Evolutionary conservation across 306 rosid species (phyloP), one percentile per base, ranked within the genome.

Genomic region (Spatholobus suberectus): DNA sequence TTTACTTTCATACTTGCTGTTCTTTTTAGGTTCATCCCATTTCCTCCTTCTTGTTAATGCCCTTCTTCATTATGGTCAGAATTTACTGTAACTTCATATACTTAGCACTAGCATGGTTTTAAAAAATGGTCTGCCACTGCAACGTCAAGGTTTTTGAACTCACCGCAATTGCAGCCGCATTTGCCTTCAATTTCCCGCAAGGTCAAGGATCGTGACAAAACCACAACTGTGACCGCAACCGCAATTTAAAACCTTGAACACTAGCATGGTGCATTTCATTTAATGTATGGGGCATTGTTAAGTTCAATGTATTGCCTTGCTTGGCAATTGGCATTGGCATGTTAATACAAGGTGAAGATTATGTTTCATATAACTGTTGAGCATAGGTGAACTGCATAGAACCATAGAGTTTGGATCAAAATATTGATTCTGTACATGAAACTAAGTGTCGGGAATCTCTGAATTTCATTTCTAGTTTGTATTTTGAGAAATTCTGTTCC

Each of bases 1-100:
- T 90, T 91, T 74, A 90, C 97, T 46, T 92, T 87, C 90, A 9
- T 92, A 17, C 90, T 91, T 29, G 97, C 95, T 1, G 86, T 92
- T 67, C 66, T 69, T 79, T 91, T 90, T 51, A 81, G 97, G 97
- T 94, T 23, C 8, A 11, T 52, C 57, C 14, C 67, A 20, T 20
- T 40, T 77, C 70, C 37, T 49, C 18, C 8, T 41, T 78, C 8
- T 29, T 57, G 70, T 18, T 24, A 34, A 24, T 61, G 5, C 6
- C 52, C 29, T 59, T 35, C 8, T 66, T 51, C 43, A n/a, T 27
- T n/a, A n/a, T n/a, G n/a, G n/a, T n/a, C n/a, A n/a, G n/a, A n/a
- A n/a, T 55, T 9, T 67, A 37, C 13, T 2, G 1, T 15, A 6
- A n/a, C 69, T 62, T 17, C 44, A 8, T 65, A 2, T 21, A 29